Percentiles rank a stretch among this genome's conserved stretches.
Conservation (phyloP, 2,329 filamentous ascomycete genomes). For the Xylariaceae sp. region DNA sequence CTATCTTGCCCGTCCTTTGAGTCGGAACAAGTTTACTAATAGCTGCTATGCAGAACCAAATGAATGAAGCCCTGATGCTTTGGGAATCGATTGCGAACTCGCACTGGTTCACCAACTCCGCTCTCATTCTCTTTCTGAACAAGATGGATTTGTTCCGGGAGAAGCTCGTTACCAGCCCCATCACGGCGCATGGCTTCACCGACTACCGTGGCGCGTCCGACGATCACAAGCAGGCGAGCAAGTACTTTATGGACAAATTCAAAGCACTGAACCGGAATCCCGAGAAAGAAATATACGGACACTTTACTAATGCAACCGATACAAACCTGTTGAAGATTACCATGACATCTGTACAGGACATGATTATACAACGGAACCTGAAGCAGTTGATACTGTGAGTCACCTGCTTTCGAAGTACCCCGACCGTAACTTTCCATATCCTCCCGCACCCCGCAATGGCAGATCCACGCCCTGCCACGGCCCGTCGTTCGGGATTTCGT, state of each 20-base stretch:
- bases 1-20: background rate
- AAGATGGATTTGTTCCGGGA: conserved; percentile 87
- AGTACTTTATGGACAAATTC: conserved; percentile 86
- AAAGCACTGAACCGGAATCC: conserved; percentile 74
- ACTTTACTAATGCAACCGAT: conserved; percentile 68
- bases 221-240: conserved; percentile 76
- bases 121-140: conserved; percentile 84
- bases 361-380: conserved; percentile 84
- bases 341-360: conserved; percentile 85
- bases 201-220: conserved; percentile 76
- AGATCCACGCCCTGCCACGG: conserved; percentile 23
- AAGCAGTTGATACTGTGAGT: conserved; percentile 77
- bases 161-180: conserved; percentile 74
- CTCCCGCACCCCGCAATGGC: conserved; percentile 21
- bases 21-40: conserved; percentile 13
- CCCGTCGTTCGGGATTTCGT: conserved; percentile 27
- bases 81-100: conserved; percentile 88
- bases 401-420: conserved; percentile 37
- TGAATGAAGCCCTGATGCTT: conserved; percentile 87
- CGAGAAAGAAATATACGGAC: conserved; percentile 68
- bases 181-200: conserved; percentile 76
- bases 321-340: conserved; percentile 84
- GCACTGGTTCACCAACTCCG: conserved; percentile 83
- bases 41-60: conserved; percentile 72
- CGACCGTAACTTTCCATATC: conserved; percentile 24